phyloP scores from a whole-genome alignment of 176 grass and related monocot genomes.

The Oryza nivara region DNA sequence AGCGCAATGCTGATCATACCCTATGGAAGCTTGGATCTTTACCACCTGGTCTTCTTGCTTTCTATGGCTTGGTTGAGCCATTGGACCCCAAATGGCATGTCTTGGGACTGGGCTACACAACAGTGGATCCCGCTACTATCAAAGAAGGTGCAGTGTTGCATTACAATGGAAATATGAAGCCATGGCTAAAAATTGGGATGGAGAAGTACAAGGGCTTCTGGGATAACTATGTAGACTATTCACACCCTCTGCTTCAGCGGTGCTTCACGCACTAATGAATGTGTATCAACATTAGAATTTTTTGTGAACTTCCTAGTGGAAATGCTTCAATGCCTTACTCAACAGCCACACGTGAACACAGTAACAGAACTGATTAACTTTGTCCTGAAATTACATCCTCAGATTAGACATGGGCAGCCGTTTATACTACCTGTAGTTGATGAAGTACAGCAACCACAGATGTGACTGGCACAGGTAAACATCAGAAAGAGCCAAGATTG shows the following conservation, averaged over 20 bases:
- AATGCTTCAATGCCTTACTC: constrained; percentile 27
- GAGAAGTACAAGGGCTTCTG: constrained; percentile 97
- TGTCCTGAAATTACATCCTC: constrained; percentile 40
- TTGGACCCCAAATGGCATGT: constrained; percentile 96
- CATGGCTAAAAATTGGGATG: constrained; percentile 99
- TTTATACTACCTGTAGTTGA: constrained; percentile 49
- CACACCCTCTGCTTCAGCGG: constrained; percentile 84
- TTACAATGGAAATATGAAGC: constrained; percentile 99
- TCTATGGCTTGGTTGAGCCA: constrained; percentile 89
- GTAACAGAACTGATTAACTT: constrained; percentile 26
- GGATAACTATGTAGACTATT: constrained; percentile 97
- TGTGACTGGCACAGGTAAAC: constrained; percentile 41
- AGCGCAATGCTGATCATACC: constrained; percentile 89
- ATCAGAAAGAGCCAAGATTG: constrained; percentile 48
- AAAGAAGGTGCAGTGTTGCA: constrained; percentile 97
- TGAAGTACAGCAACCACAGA: constrained; percentile 35
- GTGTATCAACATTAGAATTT: constrained; percentile 48
- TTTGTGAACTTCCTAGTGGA: constrained; percentile 42
- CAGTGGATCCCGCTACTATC: constrained; percentile 66
- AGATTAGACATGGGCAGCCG: constrained; percentile 27
- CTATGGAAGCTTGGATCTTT: constrained; percentile 97
- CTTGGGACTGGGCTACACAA: constrained; percentile 92
- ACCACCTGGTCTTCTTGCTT: constrained; percentile 91
- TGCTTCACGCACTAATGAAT: constrained; percentile 75
- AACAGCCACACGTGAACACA: constrained; percentile 10